Evolutionary conservation across 2,329 filamentous ascomycete species (phyloP).

Genomic region (Leptographium galeiforme): DNA sequence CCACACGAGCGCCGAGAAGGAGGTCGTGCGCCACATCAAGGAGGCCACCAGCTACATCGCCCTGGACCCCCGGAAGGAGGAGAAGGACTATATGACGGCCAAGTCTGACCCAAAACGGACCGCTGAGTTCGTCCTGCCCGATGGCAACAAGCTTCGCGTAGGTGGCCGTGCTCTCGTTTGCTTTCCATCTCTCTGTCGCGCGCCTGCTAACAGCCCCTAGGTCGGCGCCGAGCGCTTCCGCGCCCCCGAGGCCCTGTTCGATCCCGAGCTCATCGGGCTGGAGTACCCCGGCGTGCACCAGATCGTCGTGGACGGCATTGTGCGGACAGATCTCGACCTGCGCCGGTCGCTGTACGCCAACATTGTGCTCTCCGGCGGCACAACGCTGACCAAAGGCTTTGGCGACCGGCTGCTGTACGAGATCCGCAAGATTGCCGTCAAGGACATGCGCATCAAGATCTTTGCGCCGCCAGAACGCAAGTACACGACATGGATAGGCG

Average conservation of each 20-base stretch:
- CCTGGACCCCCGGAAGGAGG: slow-evolving; percentile 78
- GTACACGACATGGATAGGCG: slow-evolving; percentile 98
- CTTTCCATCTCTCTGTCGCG: neutral
- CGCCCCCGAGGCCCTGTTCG: slow-evolving; percentile 93
- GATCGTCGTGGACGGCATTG: slow-evolving; percentile 93
- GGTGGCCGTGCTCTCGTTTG: slow-evolving; percentile 1
- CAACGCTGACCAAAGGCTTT: slow-evolving; percentile 92
- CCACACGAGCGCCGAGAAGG: slow-evolving; percentile 96
- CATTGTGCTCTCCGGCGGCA: slow-evolving; percentile 92
- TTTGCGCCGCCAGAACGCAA: slow-evolving; percentile 95
- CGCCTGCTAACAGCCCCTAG: slow-evolving; percentile 26
- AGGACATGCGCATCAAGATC: slow-evolving; percentile 99
- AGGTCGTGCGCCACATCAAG: slow-evolving; percentile 95
- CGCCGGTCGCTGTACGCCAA: slow-evolving; percentile 90
- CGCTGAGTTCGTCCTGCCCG: slow-evolving; percentile 79
- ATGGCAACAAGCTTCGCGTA: slow-evolving; percentile 87
- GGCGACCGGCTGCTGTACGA: slow-evolving; percentile 85
- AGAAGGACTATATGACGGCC: slow-evolving; percentile 83
- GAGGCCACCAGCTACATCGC: slow-evolving; percentile 90
- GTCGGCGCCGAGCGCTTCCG: slow-evolving; percentile 89
- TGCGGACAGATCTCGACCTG: slow-evolving; percentile 86
- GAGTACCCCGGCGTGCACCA: slow-evolving; percentile 97
- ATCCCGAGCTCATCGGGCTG: slow-evolving; percentile 89
- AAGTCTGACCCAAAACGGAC: slow-evolving; percentile 67
- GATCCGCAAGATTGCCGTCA: slow-evolving; percentile 84